phyloP scores from a whole-genome alignment of 768 basidiomycete species.

The Naematelia aurantialba region DNA sequence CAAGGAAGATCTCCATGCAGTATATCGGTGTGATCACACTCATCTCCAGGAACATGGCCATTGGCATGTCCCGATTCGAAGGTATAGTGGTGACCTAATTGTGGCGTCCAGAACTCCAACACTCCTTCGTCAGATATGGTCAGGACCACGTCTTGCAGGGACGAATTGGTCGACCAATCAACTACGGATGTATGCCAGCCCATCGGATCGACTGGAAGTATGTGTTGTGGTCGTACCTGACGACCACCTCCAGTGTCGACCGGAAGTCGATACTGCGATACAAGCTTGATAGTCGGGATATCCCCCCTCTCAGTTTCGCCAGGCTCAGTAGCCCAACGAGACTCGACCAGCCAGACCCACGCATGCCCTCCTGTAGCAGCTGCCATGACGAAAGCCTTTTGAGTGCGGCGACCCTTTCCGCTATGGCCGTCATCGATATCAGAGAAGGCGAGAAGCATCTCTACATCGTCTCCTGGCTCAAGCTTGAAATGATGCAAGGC shows the following conservation, averaged over 20 bases:
- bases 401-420: constrained; percentile 21
- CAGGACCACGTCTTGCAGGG: constrained; percentile 63
- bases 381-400: constrained; percentile 43
- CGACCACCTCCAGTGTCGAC: constrained; percentile 6
- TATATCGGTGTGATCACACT: neutral
- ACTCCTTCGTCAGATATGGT: constrained; percentile 73
- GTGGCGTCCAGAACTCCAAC: constrained; percentile 80
- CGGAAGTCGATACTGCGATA: constrained; percentile 28
- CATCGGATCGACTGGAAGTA: constrained; percentile 50
- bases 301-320: neutral
- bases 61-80: neutral
- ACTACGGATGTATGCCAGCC: constrained; percentile 49
- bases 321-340: neutral
- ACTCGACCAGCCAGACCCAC: constrained; percentile 41
- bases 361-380: constrained; percentile 29
- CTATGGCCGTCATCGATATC: constrained; percentile 49
- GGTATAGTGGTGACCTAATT: constrained; percentile 46
- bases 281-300: constrained; percentile 14
- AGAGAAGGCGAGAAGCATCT: constrained; percentile 45
- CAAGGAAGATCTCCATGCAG: constrained; percentile 38
- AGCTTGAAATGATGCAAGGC: constrained; percentile 25
- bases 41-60: neutral
- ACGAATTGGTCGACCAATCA: constrained; percentile 41
- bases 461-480: constrained; percentile 18
- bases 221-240: constrained; percentile 13